Base-by-base conservation (phyloP, 164 flowering plant species). In the Kalanchoe fedtschenkoi region DNA sequence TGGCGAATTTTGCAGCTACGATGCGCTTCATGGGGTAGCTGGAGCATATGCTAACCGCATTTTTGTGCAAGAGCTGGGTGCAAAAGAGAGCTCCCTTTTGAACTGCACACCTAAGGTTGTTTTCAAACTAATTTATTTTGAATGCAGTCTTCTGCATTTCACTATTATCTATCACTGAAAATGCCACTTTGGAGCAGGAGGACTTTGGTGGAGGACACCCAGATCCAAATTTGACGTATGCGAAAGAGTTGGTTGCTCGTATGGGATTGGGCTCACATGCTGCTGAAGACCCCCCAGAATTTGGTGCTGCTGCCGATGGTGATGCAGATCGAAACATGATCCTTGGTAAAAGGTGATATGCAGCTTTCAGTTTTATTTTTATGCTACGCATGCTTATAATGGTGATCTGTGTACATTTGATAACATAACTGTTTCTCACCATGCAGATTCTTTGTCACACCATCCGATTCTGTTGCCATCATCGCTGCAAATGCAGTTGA, bases 261-360 rank as follows among this genome's bases (percentile, higher is more conserved):
- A 90, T 93, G 99, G 98, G 98, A 60, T 71, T 93, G 77, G 75
- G 88, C 28, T 72, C 80, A 71, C 58, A 63, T 32, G 38, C 84
- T 59, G 70, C 68, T 61, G 75, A 61, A 44, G 86, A 88, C 55
- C 96, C 95, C 61, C 97, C 99, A 46, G 99, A 93, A 68, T 93
- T 93, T 78, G 99, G 99, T 66, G 99, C 97, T 63, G 99, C 99
- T 76, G 95, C 95, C 69, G 99, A 93, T 79, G 99, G 99, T 77
- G 97, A 93, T 75, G 99, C 97, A 28, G 99, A 93, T 71, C 90
- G 99, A 56, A 93, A 90, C 70, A 93, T 93, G 99, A 56, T 93
- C 72, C 95, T 93, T 68, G 99, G 99, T 28, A 93, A 90, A 81
- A 88, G 97, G 96, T 90, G 17, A 16, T 11, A 15, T 11, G 1